These are phyloP conservation scores for Leptodontidium sp. DNA, from an alignment of 2,329 filamentous ascomycete species.

Conservation along the genomic window DNA sequence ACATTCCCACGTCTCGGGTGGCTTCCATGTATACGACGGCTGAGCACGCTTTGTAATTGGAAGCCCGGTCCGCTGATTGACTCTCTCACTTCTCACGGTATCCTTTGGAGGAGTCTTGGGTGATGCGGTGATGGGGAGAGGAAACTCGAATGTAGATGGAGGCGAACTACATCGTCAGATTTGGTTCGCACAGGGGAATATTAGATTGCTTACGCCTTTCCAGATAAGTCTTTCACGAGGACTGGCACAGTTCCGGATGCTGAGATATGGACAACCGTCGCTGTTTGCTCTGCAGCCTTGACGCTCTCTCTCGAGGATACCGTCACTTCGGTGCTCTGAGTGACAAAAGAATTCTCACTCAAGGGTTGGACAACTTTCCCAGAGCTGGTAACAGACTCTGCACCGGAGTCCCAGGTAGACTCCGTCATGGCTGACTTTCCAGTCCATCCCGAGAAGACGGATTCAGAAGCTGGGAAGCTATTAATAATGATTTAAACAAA, in stretches of 20 bases:
- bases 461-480: slow-evolving; percentile 48
- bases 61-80: background rate
- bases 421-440: slow-evolving; percentile 48
- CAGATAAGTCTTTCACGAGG: slow-evolving; percentile 31
- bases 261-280: slow-evolving; percentile 51
- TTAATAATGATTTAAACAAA: background rate
- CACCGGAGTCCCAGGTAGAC: slow-evolving; percentile 47
- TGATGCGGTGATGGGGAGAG: slow-evolving; percentile 30
- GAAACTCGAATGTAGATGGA: slow-evolving; percentile 38
- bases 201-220: slow-evolving; percentile 28
- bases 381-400: slow-evolving; percentile 39
- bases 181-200: background rate
- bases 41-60: background rate
- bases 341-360: slow-evolving; percentile 54
- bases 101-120: slow-evolving; percentile 5
- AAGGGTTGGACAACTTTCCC: slow-evolving; percentile 50
- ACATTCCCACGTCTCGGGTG: slow-evolving; percentile 39
- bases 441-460: slow-evolving; percentile 56
- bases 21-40: slow-evolving; percentile 33
- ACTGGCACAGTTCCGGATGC: slow-evolving; percentile 35
- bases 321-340: slow-evolving; percentile 51
- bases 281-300: slow-evolving; percentile 44
- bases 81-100: background rate
- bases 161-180: slow-evolving; percentile 28
- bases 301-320: slow-evolving; percentile 48